Conservation (phyloP, 1,284 basidiomycete genomes). For the Melampsora occidentalis region DNA sequence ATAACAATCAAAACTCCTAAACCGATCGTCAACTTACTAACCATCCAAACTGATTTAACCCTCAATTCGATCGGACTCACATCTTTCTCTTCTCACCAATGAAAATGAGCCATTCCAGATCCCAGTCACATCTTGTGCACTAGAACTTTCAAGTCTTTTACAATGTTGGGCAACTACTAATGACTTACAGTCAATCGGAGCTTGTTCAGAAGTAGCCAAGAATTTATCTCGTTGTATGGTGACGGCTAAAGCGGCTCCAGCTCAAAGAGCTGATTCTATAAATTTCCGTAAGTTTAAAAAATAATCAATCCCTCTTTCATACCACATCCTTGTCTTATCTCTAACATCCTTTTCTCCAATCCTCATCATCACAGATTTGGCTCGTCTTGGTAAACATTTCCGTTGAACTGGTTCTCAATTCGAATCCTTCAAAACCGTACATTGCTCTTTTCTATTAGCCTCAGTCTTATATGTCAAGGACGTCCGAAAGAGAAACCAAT, state of each 20-base stretch:
- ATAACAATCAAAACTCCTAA: neutral
- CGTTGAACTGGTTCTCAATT: neutral
- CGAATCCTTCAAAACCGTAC: neutral
- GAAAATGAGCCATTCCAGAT: constrained; percentile 4
- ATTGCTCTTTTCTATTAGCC: no score
- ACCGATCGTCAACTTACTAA: neutral
- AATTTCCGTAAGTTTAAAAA: constrained; percentile 23
- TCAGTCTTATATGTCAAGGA: no score
- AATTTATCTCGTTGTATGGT: constrained; percentile 33
- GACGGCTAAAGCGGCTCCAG: constrained; percentile 6
- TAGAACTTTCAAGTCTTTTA: constrained; percentile 22
- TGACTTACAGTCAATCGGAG: constrained; percentile 31
- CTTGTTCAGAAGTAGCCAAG: constrained; percentile 25
- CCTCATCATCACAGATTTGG: neutral
- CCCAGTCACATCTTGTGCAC: constrained; percentile 18
- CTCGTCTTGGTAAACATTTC: constrained; percentile 8
- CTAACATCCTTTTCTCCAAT: neutral
- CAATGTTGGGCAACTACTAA: constrained; percentile 39
- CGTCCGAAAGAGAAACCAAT: no score
- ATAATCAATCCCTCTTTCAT: neutral
- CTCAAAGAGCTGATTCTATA: constrained; percentile 29
- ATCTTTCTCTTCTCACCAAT: no score
- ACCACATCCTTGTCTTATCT: neutral
- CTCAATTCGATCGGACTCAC: neutral
- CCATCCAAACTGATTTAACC: no score